Percentiles rank a stretch among this genome's conserved stretches.
Conservation (phyloP, 2,329 filamentous ascomycete genomes). For the Zymoseptoria pseudotritici region DNA sequence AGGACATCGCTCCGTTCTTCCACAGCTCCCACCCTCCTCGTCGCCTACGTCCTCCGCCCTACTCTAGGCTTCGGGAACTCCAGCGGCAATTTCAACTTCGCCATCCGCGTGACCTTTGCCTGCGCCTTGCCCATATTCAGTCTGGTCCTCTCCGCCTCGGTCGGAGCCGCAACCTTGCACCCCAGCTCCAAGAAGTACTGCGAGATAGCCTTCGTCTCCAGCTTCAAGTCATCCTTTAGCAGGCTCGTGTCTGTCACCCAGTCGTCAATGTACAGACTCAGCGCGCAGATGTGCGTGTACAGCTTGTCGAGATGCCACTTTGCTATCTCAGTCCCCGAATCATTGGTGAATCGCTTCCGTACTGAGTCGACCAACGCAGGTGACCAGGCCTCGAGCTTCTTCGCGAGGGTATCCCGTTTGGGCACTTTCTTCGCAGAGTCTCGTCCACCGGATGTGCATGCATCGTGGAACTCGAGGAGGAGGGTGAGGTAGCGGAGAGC, state of each 20-base stretch:
- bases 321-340: slow-evolving; percentile 52
- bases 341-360: slow-evolving; percentile 58
- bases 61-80: slow-evolving; percentile 61
- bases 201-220: slow-evolving; percentile 62
- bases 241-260: slow-evolving; percentile 65
- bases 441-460: slow-evolving; percentile 27
- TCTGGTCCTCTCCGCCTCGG: slow-evolving; percentile 40
- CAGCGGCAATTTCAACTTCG: slow-evolving; percentile 68
- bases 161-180: slow-evolving; percentile 49
- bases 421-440: slow-evolving; percentile 45
- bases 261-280: slow-evolving; percentile 65
- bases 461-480: slow-evolving; percentile 42
- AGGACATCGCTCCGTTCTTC: background rate
- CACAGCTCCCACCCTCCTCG: background rate
- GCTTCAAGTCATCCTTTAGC: slow-evolving; percentile 61
- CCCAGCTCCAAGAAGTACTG: slow-evolving; percentile 73
- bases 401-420: slow-evolving; percentile 54
- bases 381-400: slow-evolving; percentile 48
- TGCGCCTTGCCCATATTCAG: slow-evolving; percentile 54
- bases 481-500: slow-evolving; percentile 43
- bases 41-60: slow-evolving; percentile 1
- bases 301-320: slow-evolving; percentile 67
- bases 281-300: slow-evolving; percentile 64
- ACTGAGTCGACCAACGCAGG: slow-evolving; percentile 59
- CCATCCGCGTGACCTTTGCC: slow-evolving; percentile 54